Conservation (phyloP, 1,139 yeast genomes). For the Geotrichum bryndzae region DNA sequence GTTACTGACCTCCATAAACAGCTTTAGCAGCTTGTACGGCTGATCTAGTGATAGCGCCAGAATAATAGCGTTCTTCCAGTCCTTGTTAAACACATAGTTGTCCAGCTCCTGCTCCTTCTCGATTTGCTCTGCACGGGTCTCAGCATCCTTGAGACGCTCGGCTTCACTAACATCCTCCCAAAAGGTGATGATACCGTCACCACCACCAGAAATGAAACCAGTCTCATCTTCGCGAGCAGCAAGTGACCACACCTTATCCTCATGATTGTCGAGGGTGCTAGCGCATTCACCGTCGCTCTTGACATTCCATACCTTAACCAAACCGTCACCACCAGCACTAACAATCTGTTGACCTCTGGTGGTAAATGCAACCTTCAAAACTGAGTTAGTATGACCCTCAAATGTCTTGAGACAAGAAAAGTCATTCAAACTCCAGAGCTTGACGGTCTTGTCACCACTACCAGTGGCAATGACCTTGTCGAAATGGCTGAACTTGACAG, state of each 20-base stretch:
- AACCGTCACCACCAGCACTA: conserved; percentile 91
- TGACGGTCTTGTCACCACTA: conserved; percentile 85
- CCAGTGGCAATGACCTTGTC: conserved; percentile 71
- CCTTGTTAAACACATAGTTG: conserved; percentile 61
- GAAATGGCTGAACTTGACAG: conserved; percentile 70
- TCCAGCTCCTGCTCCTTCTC: conserved; percentile 84
- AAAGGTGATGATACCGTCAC: conserved; percentile 82
- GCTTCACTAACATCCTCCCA: conserved; percentile 80
- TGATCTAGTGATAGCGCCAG: conserved; percentile 81
- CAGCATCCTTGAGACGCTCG: conserved; percentile 38
- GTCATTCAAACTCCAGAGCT: conserved; percentile 80
- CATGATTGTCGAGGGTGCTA: conserved; percentile 83
- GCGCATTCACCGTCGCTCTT: conserved; percentile 63
- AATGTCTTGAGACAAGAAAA: conserved; percentile 72
- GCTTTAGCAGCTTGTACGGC: conserved; percentile 75
- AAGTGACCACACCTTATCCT: conserved; percentile 91
- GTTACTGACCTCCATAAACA: conserved; percentile 52
- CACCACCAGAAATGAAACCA: conserved; percentile 78
- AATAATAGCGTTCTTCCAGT: conserved; percentile 85
- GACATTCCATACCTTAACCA: conserved; percentile 84
- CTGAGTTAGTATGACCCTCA: conserved; percentile 92
- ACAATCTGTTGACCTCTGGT: conserved; percentile 63
- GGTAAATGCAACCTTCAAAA: conserved; percentile 71
- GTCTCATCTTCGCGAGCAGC: conserved; percentile 57
- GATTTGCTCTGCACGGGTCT: conserved; percentile 45